Conservation (phyloP, 257 asterid species). For the Nicotiana otophora region DNA sequence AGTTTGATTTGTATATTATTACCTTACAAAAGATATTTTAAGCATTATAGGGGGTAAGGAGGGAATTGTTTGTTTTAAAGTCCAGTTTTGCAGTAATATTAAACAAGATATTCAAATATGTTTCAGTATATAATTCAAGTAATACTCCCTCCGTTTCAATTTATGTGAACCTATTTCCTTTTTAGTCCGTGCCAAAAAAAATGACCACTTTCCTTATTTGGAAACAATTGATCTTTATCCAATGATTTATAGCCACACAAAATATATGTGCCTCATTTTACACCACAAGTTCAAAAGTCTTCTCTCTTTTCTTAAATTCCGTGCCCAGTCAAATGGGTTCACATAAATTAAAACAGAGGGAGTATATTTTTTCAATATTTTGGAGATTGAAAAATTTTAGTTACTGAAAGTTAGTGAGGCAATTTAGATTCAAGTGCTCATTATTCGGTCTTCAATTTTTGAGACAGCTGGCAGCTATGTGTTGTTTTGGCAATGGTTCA, state of each 20-base stretch:
- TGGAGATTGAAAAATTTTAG: not conserved
- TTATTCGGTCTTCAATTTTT: slow-evolving; percentile 1
- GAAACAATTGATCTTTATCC: too few species aligned
- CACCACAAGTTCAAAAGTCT: too few species aligned
- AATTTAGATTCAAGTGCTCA: not conserved
- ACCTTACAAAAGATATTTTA: not conserved
- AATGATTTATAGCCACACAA: too few species aligned
- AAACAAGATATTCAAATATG: not conserved
- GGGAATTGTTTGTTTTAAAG: not conserved
- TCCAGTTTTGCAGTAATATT: not conserved
- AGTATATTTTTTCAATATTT: not conserved
- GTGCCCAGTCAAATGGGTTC: too few species aligned
- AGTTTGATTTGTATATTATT: not conserved
- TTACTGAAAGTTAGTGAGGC: not conserved
- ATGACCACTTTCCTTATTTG: too few species aligned
- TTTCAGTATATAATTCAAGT: not conserved
- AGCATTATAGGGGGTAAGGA: not conserved
- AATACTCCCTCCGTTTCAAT: too few species aligned
- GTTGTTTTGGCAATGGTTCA: not conserved
- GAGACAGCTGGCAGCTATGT: not conserved
- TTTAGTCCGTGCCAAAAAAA: too few species aligned
- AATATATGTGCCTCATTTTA: too few species aligned
- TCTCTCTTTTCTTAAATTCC: too few species aligned
- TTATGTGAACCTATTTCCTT: too few species aligned
- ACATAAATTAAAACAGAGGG: too few species aligned